Evolutionary conservation across 352 stramenopile genomes (phyloP).

Genomic region (Pythium biforme): DNA sequence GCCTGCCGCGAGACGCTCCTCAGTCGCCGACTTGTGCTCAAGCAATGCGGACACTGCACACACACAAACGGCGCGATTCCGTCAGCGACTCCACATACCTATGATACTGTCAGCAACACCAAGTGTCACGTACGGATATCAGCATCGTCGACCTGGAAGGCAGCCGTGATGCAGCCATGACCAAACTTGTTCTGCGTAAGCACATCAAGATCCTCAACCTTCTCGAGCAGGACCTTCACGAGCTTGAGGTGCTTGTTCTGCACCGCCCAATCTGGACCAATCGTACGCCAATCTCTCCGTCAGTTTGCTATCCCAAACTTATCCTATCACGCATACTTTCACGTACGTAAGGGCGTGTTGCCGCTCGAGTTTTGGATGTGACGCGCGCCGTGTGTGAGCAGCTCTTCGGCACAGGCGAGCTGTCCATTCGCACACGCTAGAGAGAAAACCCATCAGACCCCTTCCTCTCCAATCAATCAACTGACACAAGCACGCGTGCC

Average conservation of each 20-base stretch:
- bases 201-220: conserved; percentile 73
- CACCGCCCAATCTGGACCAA: conserved; percentile 72
- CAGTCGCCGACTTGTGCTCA: conserved; percentile 75
- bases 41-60: conserved; percentile 62
- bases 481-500: conserved; percentile 27
- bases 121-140: conserved; percentile 56
- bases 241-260: conserved; percentile 85
- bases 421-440: conserved; percentile 82
- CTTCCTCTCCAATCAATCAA: neutral
- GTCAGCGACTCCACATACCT: neutral
- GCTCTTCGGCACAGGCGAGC: conserved; percentile 51
- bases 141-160: conserved; percentile 81
- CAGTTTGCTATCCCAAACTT: neutral
- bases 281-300: neutral
- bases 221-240: conserved; percentile 70
- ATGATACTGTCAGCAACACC: neutral
- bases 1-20: conserved; percentile 70
- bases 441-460: no score
- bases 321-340: neutral
- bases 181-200: conserved; percentile 82
- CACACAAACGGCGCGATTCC: neutral
- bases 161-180: conserved; percentile 77
- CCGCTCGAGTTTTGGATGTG: conserved; percentile 73
- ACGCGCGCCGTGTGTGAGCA: conserved; percentile 51
- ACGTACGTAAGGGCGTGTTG: conserved; percentile 76